These are phyloP conservation scores for Ascochyta viciae-villosae DNA, from an alignment of 2,329 filamentous ascomycete species.

Conservation along the genomic window DNA sequence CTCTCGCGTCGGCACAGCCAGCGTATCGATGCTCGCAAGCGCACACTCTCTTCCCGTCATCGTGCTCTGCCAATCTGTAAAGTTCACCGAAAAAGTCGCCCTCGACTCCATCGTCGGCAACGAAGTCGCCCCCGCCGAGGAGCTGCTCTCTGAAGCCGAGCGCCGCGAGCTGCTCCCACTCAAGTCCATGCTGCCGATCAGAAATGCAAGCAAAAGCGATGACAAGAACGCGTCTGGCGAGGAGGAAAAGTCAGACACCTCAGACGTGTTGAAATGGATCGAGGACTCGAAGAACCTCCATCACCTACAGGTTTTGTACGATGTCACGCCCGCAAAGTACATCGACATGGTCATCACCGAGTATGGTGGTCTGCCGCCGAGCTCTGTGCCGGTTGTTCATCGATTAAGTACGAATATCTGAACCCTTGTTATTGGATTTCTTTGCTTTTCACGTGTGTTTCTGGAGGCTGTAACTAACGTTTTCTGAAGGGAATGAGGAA, in stretches of 20 bases:
- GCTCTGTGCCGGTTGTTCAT: slow-evolving; percentile 80
- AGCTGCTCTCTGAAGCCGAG: slow-evolving; percentile 58
- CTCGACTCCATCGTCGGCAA: slow-evolving; percentile 94
- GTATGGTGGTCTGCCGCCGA: slow-evolving; percentile 83
- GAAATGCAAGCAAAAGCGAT: slow-evolving; percentile 27
- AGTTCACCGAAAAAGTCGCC: slow-evolving; percentile 89
- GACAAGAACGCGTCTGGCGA: slow-evolving; percentile 30
- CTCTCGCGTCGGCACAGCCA: slow-evolving; percentile 83
- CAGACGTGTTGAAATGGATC: slow-evolving; percentile 48
- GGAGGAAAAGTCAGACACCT: slow-evolving; percentile 28
- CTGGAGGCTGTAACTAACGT: slow-evolving; percentile 1
- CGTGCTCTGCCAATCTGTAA: slow-evolving; percentile 92
- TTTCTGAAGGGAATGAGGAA: slow-evolving; percentile 14
- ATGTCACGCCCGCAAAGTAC: slow-evolving; percentile 87
- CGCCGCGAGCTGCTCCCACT: slow-evolving; percentile 41
- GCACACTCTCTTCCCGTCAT: slow-evolving; percentile 80
- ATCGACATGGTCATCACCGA: slow-evolving; percentile 91
- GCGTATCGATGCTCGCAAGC: slow-evolving; percentile 83
- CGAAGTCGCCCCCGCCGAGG: slow-evolving; percentile 81
- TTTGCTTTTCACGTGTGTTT: slow-evolving; percentile 12
- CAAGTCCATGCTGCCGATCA: slow-evolving; percentile 32
- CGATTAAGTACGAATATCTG: slow-evolving; percentile 56
- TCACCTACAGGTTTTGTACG: slow-evolving; percentile 81
- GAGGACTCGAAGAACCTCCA: slow-evolving; percentile 56
- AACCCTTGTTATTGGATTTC: slow-evolving; percentile 23